Percentiles rank a stretch among this genome's conserved stretches.
phyloP scores from a whole-genome alignment of 228 moss, liverwort and hornwort species.

The Sphagnum magellanicum region DNA sequence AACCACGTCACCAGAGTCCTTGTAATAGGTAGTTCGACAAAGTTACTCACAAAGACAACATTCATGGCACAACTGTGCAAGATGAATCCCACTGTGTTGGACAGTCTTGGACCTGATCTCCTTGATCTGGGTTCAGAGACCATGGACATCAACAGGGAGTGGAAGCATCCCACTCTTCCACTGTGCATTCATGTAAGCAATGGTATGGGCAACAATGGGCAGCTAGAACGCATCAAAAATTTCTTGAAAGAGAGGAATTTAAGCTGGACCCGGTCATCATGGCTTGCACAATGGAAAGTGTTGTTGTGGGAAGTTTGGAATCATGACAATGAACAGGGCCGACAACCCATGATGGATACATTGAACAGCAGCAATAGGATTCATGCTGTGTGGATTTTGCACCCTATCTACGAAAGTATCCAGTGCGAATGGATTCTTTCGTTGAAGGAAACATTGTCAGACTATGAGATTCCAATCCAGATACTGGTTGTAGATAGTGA shows the following conservation, averaged over 20 bases:
- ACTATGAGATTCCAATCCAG: neutral
- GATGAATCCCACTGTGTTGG: neutral
- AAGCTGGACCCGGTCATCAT: neutral
- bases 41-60: neutral
- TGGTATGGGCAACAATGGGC: neutral
- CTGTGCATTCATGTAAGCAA: neutral
- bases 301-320: too few species aligned
- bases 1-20: neutral
- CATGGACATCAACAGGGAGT: neutral
- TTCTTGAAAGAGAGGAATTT: neutral
- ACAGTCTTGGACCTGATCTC: neutral
- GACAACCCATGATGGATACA: too few species aligned
- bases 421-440: neutral
- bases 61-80: neutral
- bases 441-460: neutral
- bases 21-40: neutral
- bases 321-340: too few species aligned
- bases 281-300: neutral
- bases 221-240: neutral
- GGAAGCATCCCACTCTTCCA: neutral
- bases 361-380: neutral
- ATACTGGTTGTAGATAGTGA: neutral
- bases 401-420: neutral
- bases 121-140: neutral
- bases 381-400: neutral